Evolutionary conservation across 352 stramenopile genomes (phyloP).

Genomic region (Pythium folliculosum): DNA sequence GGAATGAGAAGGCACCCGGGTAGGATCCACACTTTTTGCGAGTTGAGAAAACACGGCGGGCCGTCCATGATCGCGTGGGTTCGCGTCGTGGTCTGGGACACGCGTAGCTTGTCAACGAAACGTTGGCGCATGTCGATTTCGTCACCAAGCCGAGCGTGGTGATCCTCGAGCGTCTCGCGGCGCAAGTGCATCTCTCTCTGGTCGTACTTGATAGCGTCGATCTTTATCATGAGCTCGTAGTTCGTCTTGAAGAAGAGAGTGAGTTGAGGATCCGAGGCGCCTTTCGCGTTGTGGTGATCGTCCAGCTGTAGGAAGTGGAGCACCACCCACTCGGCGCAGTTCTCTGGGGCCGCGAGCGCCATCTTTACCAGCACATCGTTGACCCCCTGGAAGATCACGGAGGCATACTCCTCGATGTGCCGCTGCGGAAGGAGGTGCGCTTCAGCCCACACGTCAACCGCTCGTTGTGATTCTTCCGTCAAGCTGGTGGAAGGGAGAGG

Average conservation of each 20-base stretch:
- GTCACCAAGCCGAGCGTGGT: constrained; percentile 27
- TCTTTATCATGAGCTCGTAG: constrained; percentile 57
- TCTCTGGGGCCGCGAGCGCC: constrained; percentile 40
- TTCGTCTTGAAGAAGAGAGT: constrained; percentile 58
- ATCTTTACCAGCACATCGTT: constrained; percentile 45
- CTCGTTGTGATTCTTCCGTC: constrained; percentile 1
- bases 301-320: constrained; percentile 30
- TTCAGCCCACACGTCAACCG: constrained; percentile 24
- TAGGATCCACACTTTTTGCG: constrained; percentile 68
- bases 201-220: constrained; percentile 47
- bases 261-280: not conserved
- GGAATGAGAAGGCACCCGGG: constrained; percentile 42
- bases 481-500: constrained; percentile 18
- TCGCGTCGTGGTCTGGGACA: constrained; percentile 48
- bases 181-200: constrained; percentile 45
- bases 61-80: constrained; percentile 72
- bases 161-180: constrained; percentile 33
- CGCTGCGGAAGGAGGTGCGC: constrained; percentile 31
- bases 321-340: constrained; percentile 48
- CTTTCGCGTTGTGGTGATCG: not conserved
- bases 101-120: constrained; percentile 59
- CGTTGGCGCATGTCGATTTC: constrained; percentile 48
- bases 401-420: constrained; percentile 53
- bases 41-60: constrained; percentile 54
- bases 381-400: constrained; percentile 39